A percentile compares a stretch with the other conserved stretches of the same genome.
Evolutionary conservation across 2,329 filamentous ascomycete species (phyloP).

Genomic region (Xylariaceae sp.): DNA sequence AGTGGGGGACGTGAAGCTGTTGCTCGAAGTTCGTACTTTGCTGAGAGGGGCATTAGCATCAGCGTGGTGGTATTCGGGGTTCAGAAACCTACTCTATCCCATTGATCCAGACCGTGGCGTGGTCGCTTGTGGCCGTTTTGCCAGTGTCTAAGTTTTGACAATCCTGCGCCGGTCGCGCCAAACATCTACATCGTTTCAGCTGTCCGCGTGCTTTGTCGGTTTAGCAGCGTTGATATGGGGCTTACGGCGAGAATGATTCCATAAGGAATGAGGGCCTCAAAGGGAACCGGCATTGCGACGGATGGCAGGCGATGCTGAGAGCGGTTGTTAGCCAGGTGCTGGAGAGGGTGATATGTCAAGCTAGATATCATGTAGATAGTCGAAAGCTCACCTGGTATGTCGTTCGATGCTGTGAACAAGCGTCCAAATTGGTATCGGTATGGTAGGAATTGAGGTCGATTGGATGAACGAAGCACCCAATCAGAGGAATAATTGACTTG

Average conservation of each 20-base stretch:
- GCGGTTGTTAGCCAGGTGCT: not conserved
- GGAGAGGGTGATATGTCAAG: not conserved
- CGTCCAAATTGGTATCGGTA: not conserved
- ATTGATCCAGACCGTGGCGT: constrained; percentile 58
- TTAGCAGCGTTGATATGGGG: constrained; percentile 5
- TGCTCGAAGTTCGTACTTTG: constrained; percentile 47
- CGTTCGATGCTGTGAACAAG: constrained; percentile 2
- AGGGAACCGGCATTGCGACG: constrained; percentile 56
- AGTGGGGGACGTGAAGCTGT: not conserved
- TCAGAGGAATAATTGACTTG: not conserved
- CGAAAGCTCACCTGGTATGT: not conserved
- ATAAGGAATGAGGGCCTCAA: constrained; percentile 61
- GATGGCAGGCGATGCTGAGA: constrained; percentile 11
- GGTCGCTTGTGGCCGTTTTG: constrained; percentile 59
- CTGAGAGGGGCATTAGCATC: constrained; percentile 39
- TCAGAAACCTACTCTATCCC: constrained; percentile 52
- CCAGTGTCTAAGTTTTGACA: constrained; percentile 53
- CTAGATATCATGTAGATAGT: not conserved
- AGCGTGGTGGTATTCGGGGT: not conserved
- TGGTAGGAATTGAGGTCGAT: constrained; percentile 14
- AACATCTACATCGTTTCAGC: constrained; percentile 52
- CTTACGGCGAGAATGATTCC: constrained; percentile 60
- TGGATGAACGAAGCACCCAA: constrained; percentile 2
- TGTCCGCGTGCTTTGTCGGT: constrained; percentile 9
- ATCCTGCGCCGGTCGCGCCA: constrained; percentile 53